Conservation (phyloP, 1,139 yeast species). For the Scheffersomyces cryptocercus region DNA sequence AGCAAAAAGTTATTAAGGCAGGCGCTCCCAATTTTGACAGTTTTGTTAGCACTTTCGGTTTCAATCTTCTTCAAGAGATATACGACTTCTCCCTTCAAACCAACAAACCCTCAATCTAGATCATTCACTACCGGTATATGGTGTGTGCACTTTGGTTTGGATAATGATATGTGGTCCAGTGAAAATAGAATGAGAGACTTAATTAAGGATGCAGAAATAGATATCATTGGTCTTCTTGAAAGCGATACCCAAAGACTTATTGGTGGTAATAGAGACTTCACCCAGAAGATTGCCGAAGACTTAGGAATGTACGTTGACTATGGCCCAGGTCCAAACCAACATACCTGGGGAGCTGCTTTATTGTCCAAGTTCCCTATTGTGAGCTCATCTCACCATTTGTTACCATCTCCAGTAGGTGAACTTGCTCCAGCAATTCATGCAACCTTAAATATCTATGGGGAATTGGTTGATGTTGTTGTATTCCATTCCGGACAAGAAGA, state of each 20-base stretch:
- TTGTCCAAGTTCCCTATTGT: conserved; percentile 92
- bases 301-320: conserved; percentile 92
- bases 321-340: conserved; percentile 98
- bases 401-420: conserved; percentile 97
- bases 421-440: conserved; percentile 98
- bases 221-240: conserved; percentile 87
- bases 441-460: conserved; percentile 87
- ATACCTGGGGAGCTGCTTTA: conserved; percentile 96
- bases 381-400: conserved; percentile 82
- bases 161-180: conserved; percentile 97
- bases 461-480: conserved; percentile 84
- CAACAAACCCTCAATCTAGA: conserved; percentile 75
- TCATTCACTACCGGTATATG: conserved; percentile 93
- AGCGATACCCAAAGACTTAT: conserved; percentile 91
- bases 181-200: conserved; percentile 87
- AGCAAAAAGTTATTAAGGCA: conserved; percentile 26
- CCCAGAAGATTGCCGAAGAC: conserved; percentile 90
- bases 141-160: conserved; percentile 97
- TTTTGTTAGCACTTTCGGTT: conserved; percentile 32
- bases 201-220: conserved; percentile 81
- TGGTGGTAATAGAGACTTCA: conserved; percentile 93
- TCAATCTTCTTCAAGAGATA: conserved; percentile 57
- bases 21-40: conserved; percentile 23
- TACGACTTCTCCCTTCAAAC: conserved; percentile 60
- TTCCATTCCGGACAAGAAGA: conserved; percentile 99